Conservation (phyloP, 768 basidiomycete genomes). For the Pleurotus platypus region DNA sequence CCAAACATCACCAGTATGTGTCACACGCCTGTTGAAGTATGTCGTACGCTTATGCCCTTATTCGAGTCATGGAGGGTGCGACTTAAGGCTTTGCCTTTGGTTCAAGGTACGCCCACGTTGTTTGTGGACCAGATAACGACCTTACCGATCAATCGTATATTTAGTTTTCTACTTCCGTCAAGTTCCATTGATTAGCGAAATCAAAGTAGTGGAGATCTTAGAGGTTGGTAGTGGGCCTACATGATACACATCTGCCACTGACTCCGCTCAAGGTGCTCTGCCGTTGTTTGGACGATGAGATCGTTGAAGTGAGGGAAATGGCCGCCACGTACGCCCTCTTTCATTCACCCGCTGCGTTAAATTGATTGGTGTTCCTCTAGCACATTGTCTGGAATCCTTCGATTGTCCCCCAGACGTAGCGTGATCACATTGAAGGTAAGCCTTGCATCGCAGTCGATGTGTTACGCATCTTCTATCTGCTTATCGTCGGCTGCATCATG, state of each 20-base stretch:
- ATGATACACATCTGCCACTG: too few species aligned
- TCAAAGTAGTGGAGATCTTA: conserved; percentile 73
- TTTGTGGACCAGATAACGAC: background rate
- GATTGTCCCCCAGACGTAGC: conserved; percentile 76
- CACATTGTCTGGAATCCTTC: conserved; percentile 78
- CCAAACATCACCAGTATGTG: conserved; percentile 64
- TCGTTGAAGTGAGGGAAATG: conserved; percentile 88
- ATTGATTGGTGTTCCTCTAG: conserved; percentile 26
- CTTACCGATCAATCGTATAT: background rate
- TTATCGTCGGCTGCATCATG: too few species aligned
- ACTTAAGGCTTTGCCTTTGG: conserved; percentile 78
- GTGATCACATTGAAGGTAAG: conserved; percentile 68
- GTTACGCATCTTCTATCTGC: too few species aligned
- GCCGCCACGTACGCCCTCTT: conserved; percentile 63
- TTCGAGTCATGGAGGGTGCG: conserved; percentile 83
- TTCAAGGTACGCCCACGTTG: conserved; percentile 52
- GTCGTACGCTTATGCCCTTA: background rate
- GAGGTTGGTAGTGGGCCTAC: conserved; percentile 45
- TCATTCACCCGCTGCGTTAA: background rate
- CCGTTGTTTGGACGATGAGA: conserved; percentile 79
- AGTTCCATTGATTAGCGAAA: conserved; percentile 73
- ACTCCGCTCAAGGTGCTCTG: conserved; percentile 56
- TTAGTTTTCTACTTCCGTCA: conserved; percentile 87
- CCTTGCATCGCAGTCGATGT: background rate
- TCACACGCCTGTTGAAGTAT: background rate